phyloP scores from a whole-genome alignment of 2,329 filamentous ascomycete genomes.

The Colletotrichum nymphaeae region DNA sequence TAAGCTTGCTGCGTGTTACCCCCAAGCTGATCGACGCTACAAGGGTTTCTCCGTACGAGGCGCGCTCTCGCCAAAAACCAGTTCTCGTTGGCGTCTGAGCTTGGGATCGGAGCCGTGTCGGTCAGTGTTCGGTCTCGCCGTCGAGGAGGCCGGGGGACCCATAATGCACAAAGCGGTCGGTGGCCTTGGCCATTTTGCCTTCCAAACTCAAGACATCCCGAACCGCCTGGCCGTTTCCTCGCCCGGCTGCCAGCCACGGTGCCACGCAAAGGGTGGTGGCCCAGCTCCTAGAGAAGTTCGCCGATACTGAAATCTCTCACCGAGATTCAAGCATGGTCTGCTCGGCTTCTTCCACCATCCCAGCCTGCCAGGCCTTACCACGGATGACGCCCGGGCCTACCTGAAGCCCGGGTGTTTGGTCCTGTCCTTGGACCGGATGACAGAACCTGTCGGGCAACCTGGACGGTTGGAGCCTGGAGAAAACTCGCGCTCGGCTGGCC shows the following conservation, averaged over 20 bases:
- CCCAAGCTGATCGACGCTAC: constrained; percentile 12
- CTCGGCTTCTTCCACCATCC: constrained; percentile 31
- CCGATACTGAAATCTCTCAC: constrained; percentile 27
- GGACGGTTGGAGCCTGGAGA: constrained; percentile 18
- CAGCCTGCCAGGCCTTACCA: constrained; percentile 24
- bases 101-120: constrained; percentile 32
- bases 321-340: constrained; percentile 24
- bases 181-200: constrained; percentile 27
- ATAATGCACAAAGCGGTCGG: constrained; percentile 4
- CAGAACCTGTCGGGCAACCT: constrained; percentile 16
- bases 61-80: constrained; percentile 8
- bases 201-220: constrained; percentile 4
- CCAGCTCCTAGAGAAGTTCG: constrained; percentile 21
- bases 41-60: constrained; percentile 12
- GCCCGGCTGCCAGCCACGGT: constrained; percentile 15
- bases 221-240: constrained; percentile 13
- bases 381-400: constrained; percentile 30
- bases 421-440: background rate
- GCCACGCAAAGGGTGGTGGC: background rate
- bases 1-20: constrained; percentile 19
- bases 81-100: constrained; percentile 1
- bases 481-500: constrained; percentile 15
- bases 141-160: constrained; percentile 18
- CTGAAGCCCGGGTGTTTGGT: constrained; percentile 11
- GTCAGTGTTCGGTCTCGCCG: constrained; percentile 32